A percentile compares a stretch with the other conserved stretches of the same genome.
Evolutionary conservation across 164 flowering plant genomes (phyloP).

Genomic region (Amborella trichopoda): DNA sequence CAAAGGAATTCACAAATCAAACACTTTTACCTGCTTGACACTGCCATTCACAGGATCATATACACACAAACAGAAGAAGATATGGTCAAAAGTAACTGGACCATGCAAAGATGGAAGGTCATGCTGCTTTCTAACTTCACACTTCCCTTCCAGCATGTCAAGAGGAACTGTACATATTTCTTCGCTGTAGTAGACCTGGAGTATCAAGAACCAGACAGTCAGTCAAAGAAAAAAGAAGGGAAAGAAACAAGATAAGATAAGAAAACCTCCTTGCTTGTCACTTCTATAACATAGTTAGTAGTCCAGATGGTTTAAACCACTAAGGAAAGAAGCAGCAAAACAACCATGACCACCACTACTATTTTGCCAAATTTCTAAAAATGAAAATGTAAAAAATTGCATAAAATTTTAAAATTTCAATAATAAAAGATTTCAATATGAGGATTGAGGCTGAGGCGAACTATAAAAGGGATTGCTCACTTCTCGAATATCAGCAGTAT

Average conservation of each 20-base stretch:
- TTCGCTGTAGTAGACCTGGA: conserved; percentile 81
- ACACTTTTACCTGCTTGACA: conserved; percentile 54
- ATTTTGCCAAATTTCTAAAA: no score
- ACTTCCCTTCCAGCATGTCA: conserved; percentile 57
- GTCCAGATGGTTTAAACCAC: no score
- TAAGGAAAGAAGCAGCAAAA: no score
- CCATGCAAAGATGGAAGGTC: conserved; percentile 35
- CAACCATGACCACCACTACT: no score
- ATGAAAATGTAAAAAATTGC: no score
- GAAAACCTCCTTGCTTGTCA: no score
- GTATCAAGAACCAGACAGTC: background rate
- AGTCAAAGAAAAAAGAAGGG: background rate
- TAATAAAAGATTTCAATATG: no score
- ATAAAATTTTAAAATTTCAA: no score
- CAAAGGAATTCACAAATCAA: no score
- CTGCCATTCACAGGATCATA: conserved; percentile 77
- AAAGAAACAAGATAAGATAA: background rate
- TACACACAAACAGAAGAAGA: conserved; percentile 70
- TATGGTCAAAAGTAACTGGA: conserved; percentile 49
- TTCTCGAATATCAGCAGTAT: conserved; percentile 75
- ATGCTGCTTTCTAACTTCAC: conserved; percentile 65
- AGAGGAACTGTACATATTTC: conserved; percentile 30
- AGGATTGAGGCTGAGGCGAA: no score
- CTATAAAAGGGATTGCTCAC: no score
- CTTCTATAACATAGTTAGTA: no score